These are phyloP conservation scores for Paecilomyces formosus DNA, from an alignment of 2,329 filamentous ascomycete species.

Conservation along the genomic window DNA sequence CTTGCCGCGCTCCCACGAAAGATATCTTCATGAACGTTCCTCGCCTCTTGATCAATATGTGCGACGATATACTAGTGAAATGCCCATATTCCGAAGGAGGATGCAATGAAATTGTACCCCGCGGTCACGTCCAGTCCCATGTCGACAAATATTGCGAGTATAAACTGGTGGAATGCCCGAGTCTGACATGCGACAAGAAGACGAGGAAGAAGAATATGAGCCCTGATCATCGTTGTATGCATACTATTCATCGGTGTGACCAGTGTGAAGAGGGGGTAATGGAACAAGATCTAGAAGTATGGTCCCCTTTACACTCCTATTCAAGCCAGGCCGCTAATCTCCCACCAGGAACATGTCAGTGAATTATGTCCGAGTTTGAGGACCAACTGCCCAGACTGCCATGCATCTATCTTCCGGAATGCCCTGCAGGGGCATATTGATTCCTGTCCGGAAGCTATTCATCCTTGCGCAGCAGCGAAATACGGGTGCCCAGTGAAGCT, in stretches of 20 bases:
- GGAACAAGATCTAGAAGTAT: conserved; percentile 47
- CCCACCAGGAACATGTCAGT: conserved; percentile 25
- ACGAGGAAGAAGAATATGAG: conserved; percentile 51
- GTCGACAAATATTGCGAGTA: conserved; percentile 55
- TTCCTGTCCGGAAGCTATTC: conserved; percentile 27
- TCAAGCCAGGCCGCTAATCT: conserved; percentile 3
- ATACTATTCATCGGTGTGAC: conserved; percentile 45
- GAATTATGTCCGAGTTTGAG: conserved; percentile 30
- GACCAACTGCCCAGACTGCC: conserved; percentile 30
- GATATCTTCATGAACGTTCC: conserved; percentile 39
- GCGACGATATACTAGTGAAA: conserved; percentile 53
- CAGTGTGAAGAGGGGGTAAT: conserved; percentile 47
- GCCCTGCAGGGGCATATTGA: conserved; percentile 29
- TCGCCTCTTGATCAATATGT: conserved; percentile 52
- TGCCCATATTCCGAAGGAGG: conserved; percentile 51
- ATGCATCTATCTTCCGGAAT: conserved; percentile 22
- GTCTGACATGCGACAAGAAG: conserved; percentile 41
- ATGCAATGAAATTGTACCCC: conserved; percentile 46
- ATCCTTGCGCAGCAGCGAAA: conserved; percentile 30
- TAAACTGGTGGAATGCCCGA: conserved; percentile 46
- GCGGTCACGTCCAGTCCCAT: conserved; percentile 52
- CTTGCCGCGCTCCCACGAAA: conserved; percentile 44
- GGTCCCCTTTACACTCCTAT: conserved; percentile 5
- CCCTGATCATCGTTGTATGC: conserved; percentile 43
- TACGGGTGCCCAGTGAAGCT: conserved; percentile 37